A percentile compares a stretch with the other conserved stretches of the same genome.
These are phyloP conservation scores for Berkeleyomyces rouxiae DNA, from an alignment of 2,329 filamentous ascomycete genomes.

Conservation along the genomic window DNA sequence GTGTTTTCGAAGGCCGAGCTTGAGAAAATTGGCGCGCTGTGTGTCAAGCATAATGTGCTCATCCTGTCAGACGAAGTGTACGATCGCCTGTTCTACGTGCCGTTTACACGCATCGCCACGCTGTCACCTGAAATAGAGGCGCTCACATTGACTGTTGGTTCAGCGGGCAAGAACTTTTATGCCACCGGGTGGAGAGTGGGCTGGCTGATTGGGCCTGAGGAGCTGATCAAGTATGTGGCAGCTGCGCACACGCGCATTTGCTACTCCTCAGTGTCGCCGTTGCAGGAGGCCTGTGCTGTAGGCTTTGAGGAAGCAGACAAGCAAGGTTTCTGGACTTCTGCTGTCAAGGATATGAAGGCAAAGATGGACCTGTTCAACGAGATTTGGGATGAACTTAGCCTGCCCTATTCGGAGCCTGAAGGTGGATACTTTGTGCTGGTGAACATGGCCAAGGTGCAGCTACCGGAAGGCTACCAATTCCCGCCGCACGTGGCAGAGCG, in stretches of 20 bases:
- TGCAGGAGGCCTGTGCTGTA: conserved; percentile 87
- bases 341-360: conserved; percentile 70
- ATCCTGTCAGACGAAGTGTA: conserved; percentile 91
- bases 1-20: conserved; percentile 78
- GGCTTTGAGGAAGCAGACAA: conserved; percentile 83
- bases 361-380: conserved; percentile 81
- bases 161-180: conserved; percentile 96
- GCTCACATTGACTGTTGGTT: conserved; percentile 84
- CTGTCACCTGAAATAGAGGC: conserved; percentile 78
- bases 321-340: conserved; percentile 73
- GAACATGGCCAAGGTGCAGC: conserved; percentile 74
- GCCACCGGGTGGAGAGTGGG: conserved; percentile 92
- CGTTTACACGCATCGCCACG: conserved; percentile 83
- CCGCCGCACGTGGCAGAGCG: conserved; percentile 73
- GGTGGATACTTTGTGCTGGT: conserved; percentile 95
- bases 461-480: conserved; percentile 75
- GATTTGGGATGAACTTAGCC: conserved; percentile 55
- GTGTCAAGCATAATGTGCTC: conserved; percentile 83
- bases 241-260: conserved; percentile 93
- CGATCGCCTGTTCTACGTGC: conserved; percentile 85
- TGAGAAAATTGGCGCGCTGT: conserved; percentile 68
- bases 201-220: conserved; percentile 78
- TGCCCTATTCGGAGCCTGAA: conserved; percentile 81
- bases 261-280: conserved; percentile 80
- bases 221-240: conserved; percentile 79